phyloP scores from a whole-genome alignment of 768 basidiomycete species.

The Gymnopilus junonius region DNA sequence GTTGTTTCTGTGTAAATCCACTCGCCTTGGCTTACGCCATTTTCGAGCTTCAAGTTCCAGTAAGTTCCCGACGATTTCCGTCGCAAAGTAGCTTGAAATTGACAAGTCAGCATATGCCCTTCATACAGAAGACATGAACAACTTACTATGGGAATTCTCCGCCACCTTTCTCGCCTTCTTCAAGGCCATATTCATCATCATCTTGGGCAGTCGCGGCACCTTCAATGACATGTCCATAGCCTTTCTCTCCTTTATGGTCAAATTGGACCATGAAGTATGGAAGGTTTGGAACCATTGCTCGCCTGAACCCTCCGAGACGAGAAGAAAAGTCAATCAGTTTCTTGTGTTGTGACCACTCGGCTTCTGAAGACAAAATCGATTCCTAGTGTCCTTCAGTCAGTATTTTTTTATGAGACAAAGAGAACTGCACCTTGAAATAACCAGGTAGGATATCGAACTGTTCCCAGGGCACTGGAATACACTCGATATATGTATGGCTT shows the following conservation, averaged over 20 bases:
- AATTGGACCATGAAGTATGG: constrained; percentile 99
- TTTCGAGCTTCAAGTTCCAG: constrained; percentile 84
- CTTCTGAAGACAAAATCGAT: constrained; percentile 90
- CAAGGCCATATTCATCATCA: constrained; percentile 70
- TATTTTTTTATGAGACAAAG: not conserved
- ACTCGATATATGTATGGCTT: constrained; percentile 92
- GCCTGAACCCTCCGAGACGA: constrained; percentile 90
- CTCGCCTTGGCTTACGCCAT: constrained; percentile 81
- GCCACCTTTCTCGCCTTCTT: constrained; percentile 89
- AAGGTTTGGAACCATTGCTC: constrained; percentile 94
- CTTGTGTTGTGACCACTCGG: constrained; percentile 98
- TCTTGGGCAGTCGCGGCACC: constrained; percentile 72
- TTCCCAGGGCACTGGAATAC: constrained; percentile 89
- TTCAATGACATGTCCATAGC: constrained; percentile 98
- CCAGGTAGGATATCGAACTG: constrained; percentile 86
- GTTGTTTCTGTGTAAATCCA: constrained; percentile 73
- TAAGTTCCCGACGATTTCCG: constrained; percentile 92
- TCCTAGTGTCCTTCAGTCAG: constrained; percentile 53
- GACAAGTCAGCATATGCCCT: constrained; percentile 1
- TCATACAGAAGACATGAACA: constrained; percentile 15
- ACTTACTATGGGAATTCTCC: constrained; percentile 88
- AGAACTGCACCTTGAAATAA: constrained; percentile 74
- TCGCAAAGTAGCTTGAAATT: constrained; percentile 81
- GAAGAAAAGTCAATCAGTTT: constrained; percentile 94
- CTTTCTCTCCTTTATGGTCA: constrained; percentile 96